These are phyloP conservation scores for Epichloe brachyelytri DNA, from an alignment of 2,329 filamentous ascomycete genomes.

Conservation along the genomic window DNA sequence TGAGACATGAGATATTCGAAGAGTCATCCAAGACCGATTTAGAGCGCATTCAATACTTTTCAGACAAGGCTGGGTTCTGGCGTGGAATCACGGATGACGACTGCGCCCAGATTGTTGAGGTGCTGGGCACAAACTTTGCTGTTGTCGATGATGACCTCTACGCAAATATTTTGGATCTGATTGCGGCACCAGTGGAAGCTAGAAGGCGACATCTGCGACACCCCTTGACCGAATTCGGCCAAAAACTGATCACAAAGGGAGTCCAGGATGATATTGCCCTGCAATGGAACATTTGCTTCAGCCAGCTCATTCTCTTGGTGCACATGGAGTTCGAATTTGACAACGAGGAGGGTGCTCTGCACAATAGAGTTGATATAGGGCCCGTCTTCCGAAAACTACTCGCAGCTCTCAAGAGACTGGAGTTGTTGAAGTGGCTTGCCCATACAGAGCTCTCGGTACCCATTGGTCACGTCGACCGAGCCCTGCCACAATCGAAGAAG, in stretches of 20 bases:
- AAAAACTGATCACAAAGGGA: constrained; percentile 59
- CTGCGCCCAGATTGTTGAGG: constrained; percentile 53
- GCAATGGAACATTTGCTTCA: constrained; percentile 63
- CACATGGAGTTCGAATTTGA: constrained; percentile 80
- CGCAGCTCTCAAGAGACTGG: constrained; percentile 56
- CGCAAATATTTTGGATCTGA: constrained; percentile 32
- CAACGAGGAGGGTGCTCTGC: constrained; percentile 53
- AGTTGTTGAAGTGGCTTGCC: constrained; percentile 59
- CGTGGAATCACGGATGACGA: constrained; percentile 74
- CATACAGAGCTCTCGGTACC: constrained; percentile 43
- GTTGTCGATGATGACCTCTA: constrained; percentile 44
- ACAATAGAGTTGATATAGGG: constrained; percentile 50
- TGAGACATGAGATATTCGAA: constrained; percentile 62
- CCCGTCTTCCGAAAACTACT: constrained; percentile 58
- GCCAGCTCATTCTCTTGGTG: constrained; percentile 68
- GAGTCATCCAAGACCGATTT: constrained; percentile 56
- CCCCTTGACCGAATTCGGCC: constrained; percentile 62
- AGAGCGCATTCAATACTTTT: constrained; percentile 66
- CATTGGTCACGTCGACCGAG: constrained; percentile 24
- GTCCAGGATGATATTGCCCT: constrained; percentile 66
- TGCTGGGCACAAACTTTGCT: constrained; percentile 53
- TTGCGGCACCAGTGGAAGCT: constrained; percentile 33
- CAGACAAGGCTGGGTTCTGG: constrained; percentile 65
- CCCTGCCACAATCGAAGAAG: constrained; percentile 26
- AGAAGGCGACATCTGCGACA: constrained; percentile 31